phyloP scores from a whole-genome alignment of 2,329 filamentous ascomycete genomes.

The Epichloe uncinata region DNA sequence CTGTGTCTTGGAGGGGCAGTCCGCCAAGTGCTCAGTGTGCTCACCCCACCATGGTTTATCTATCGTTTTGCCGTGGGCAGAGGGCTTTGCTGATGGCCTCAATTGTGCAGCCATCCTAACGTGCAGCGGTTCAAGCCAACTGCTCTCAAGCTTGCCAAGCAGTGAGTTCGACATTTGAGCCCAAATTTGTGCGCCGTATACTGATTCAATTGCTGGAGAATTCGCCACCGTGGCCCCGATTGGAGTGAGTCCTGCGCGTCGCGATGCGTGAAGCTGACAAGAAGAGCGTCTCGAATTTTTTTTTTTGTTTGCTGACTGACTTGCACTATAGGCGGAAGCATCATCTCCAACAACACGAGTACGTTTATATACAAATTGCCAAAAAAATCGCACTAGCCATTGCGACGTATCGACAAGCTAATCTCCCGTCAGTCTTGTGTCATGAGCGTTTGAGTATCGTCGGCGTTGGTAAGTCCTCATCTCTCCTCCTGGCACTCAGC shows the following conservation, averaged over 20 bases:
- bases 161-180: conserved; percentile 44
- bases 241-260: conserved; percentile 61
- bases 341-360: conserved; percentile 87
- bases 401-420: not conserved
- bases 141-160: conserved; percentile 84
- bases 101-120: conserved; percentile 59
- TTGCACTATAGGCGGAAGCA: conserved; percentile 59
- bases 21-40: conserved; percentile 1
- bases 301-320: conserved; percentile 3
- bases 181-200: not conserved
- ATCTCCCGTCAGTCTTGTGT: conserved; percentile 56
- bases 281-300: not conserved
- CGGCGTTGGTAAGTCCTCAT: conserved; percentile 61
- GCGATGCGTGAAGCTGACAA: not conserved
- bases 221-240: conserved; percentile 93
- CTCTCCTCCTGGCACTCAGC: not conserved
- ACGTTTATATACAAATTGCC: conserved; percentile 21
- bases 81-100: conserved; percentile 6
- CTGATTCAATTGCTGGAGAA: conserved; percentile 33
- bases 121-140: conserved; percentile 94
- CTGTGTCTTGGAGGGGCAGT: conserved; percentile 15
- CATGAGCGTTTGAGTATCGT: conserved; percentile 98
- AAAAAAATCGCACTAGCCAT: too few relatives aligned
- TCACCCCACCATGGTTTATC: conserved; percentile 17
- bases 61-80: not conserved